A percentile compares a stretch with the other conserved stretches of the same genome.
Evolutionary conservation across 345 rosid genomes (phyloP).

Genomic region (Clarkia xantiana): DNA sequence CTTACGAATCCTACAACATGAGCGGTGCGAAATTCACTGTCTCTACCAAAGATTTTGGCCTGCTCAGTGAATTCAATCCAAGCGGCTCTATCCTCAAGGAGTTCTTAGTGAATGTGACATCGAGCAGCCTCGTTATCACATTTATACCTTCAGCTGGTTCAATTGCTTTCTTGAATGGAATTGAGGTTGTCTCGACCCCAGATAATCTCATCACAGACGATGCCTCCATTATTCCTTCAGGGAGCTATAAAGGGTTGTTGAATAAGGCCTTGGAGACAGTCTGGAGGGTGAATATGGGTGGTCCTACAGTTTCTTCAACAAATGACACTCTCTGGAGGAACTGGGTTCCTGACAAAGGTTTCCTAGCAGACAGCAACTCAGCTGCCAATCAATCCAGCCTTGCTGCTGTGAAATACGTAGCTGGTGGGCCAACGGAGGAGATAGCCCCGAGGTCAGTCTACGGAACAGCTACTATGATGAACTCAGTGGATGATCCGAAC

Average conservation of each 20-base stretch:
- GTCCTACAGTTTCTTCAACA: constrained; percentile 27
- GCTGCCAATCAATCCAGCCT: constrained; percentile 28
- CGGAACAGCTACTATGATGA: constrained; percentile 56
- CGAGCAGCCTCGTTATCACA: constrained; percentile 37
- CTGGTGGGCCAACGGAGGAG: constrained; percentile 35
- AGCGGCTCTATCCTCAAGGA: constrained; percentile 37
- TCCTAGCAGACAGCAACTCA: constrained; percentile 21
- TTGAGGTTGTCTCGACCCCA: constrained; percentile 76
- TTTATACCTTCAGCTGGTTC: constrained; percentile 44
- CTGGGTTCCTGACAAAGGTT: constrained; percentile 59
- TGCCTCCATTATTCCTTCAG: constrained; percentile 14
- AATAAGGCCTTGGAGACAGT: constrained; percentile 65
- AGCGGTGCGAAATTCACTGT: constrained; percentile 46
- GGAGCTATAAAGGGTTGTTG: constrained; percentile 29
- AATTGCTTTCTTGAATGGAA: constrained; percentile 57
- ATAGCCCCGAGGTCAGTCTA: constrained; percentile 59
- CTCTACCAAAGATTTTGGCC: constrained; percentile 35
- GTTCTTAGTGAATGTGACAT: constrained; percentile 40
- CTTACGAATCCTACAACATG: constrained; percentile 34
- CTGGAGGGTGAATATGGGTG: constrained; percentile 86
- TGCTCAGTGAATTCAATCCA: constrained; percentile 36
- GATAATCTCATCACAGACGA: constrained; percentile 38
- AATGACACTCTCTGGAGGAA: constrained; percentile 69
- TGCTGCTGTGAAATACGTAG: constrained; percentile 31
- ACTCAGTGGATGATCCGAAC: constrained; percentile 32